Percentiles rank a stretch among this genome's conserved stretches.
Conservation (phyloP, 805 yeast species). For the Debaryomyces tyrocola region DNA sequence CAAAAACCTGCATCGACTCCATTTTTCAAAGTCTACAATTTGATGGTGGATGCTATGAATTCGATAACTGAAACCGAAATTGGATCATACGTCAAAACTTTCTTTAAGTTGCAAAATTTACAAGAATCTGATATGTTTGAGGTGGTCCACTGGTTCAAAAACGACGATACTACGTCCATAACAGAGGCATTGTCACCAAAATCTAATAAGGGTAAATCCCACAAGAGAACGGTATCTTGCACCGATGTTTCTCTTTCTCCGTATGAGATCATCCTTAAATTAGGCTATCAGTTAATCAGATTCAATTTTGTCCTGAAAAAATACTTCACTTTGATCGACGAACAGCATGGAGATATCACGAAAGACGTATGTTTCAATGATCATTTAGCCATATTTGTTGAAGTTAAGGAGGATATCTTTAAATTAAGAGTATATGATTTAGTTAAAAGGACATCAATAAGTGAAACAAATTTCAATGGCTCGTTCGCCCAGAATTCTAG, state of each 20-base stretch:
- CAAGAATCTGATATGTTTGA: conserved; percentile 9
- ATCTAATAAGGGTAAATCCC: conserved; percentile 6
- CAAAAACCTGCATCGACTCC: conserved; percentile 1
- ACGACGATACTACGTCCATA: not conserved
- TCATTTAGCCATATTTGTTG: conserved; percentile 2
- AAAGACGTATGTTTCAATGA: not conserved
- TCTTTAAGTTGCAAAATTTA: conserved; percentile 8
- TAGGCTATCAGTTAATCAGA: conserved; percentile 11
- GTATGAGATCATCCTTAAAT: conserved; percentile 15
- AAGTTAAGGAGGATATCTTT: not conserved
- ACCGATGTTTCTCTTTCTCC: conserved; percentile 12
- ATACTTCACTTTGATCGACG: not conserved
- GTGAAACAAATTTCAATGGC: not conserved
- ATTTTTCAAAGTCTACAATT: conserved; percentile 14
- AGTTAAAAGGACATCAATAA: not conserved
- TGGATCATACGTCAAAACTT: conserved; percentile 16
- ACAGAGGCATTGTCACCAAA: conserved; percentile 2
- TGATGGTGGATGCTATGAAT: conserved; percentile 7
- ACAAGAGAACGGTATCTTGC: conserved; percentile 5
- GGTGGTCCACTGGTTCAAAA: conserved; percentile 15
- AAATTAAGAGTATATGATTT: conserved; percentile 5
- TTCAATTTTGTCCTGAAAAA: conserved; percentile 18
- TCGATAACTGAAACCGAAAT: conserved; percentile 11
- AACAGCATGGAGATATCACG: not conserved
- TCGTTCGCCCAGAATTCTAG: not conserved